Conservation (phyloP, 73 alveolate genomes). For the Loxodes magnus region DNA sequence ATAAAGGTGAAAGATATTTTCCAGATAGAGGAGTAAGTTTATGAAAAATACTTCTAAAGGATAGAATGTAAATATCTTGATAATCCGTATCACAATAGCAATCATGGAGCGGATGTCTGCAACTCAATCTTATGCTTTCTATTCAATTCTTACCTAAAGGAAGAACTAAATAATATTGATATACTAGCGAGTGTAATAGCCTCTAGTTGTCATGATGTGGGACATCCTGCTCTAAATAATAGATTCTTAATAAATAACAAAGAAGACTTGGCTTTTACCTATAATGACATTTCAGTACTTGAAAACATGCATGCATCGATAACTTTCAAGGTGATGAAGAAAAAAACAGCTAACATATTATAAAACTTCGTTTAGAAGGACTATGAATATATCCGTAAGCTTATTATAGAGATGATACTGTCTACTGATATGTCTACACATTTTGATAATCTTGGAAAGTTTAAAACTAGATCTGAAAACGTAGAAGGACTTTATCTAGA, state of each 20-base stretch:
- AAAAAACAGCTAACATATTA: constrained; percentile 15
- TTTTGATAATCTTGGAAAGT: constrained; percentile 17
- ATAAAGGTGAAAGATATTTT: not conserved
- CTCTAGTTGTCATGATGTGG: constrained; percentile 17
- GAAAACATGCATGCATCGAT: constrained; percentile 9
- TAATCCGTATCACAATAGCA: constrained; percentile 43
- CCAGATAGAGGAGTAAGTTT: not conserved
- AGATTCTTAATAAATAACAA: constrained; percentile 11
- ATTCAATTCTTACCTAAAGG: constrained; percentile 10
- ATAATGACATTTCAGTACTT: constrained; percentile 12
- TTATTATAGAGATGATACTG: constrained; percentile 34
- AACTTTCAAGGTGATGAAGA: not conserved
- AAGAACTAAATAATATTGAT: constrained; percentile 6
- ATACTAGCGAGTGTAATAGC: constrained; percentile 14
- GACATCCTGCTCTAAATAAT: constrained; percentile 11
- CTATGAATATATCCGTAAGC: constrained; percentile 29
- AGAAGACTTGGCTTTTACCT: constrained; percentile 5
- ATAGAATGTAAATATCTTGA: not conserved
- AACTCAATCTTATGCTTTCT: constrained; percentile 26
- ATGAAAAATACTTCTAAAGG: not conserved
- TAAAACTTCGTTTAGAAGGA: constrained; percentile 15
- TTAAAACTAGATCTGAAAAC: constrained; percentile 15
- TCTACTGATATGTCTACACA: constrained; percentile 55
- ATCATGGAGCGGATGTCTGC: constrained; percentile 68
- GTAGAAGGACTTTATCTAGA: too few relatives aligned